These are phyloP conservation scores for Penicillium desertorum DNA, from an alignment of 495 filamentous ascomycete species.

Conservation along the genomic window DNA sequence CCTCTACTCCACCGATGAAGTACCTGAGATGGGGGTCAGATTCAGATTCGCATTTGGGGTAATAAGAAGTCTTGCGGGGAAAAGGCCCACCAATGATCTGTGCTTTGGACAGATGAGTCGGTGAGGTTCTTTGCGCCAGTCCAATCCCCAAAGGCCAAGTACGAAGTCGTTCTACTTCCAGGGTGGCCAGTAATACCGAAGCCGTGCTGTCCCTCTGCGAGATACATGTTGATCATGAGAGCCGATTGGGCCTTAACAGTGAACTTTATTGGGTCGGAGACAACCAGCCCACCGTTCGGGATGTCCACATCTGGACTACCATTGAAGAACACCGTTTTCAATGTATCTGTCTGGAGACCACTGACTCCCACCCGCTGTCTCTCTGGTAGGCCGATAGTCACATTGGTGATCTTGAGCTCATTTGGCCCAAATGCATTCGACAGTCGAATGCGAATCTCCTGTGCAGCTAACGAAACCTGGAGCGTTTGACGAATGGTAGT, in stretches of 20 bases:
- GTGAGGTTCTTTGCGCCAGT: constrained; percentile 48
- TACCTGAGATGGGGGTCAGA: constrained; percentile 41
- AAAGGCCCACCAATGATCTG: constrained; percentile 33
- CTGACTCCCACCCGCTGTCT: constrained; percentile 51
- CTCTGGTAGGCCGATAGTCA: constrained; percentile 55
- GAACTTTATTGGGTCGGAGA: constrained; percentile 65
- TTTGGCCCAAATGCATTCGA: constrained; percentile 67
- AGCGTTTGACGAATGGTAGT: constrained; percentile 69
- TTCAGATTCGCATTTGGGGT: neutral
- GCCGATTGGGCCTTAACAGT: constrained; percentile 46
- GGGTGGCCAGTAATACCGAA: constrained; percentile 64
- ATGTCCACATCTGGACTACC: constrained; percentile 53
- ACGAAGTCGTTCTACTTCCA: constrained; percentile 65
- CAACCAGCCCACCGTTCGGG: constrained; percentile 55
- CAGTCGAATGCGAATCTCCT: constrained; percentile 60
- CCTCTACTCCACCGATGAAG: constrained; percentile 63
- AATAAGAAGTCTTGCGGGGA: neutral
- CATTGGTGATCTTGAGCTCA: constrained; percentile 60
- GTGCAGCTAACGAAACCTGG: constrained; percentile 53
- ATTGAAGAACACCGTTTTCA: constrained; percentile 47
- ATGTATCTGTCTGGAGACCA: constrained; percentile 31
- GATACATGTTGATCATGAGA: constrained; percentile 60
- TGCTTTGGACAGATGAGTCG: constrained; percentile 26
- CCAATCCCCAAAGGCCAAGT: constrained; percentile 55
- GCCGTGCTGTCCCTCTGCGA: constrained; percentile 54